A percentile compares a stretch with the other conserved stretches of the same genome.
Conservation (phyloP, 257 asterid genomes). For the Ilex aquifolium region DNA sequence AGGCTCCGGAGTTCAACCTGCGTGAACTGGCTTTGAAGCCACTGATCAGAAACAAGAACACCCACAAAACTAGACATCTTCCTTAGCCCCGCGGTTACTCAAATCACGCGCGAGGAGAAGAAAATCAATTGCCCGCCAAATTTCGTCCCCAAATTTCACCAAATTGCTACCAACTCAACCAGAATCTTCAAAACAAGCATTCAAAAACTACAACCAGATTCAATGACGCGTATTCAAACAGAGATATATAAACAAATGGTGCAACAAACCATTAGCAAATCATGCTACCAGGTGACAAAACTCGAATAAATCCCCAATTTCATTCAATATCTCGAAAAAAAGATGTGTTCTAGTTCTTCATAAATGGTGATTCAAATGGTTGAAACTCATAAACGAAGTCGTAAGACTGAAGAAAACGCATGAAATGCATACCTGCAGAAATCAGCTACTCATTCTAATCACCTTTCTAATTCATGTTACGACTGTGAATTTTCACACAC, state of each 20-base stretch:
- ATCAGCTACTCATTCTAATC: background rate
- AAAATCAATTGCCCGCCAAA: conserved; percentile 19
- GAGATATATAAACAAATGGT: conserved; percentile 1
- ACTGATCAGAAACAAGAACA: conserved; percentile 87
- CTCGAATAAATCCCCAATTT: no score
- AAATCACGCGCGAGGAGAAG: conserved; percentile 29
- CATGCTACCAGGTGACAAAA: no score
- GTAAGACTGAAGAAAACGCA: no score
- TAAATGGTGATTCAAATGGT: no score
- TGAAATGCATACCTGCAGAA: no score
- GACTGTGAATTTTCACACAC: background rate
- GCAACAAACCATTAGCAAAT: no score
- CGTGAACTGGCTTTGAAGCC: conserved; percentile 64
- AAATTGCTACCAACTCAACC: conserved; percentile 14
- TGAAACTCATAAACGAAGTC: no score
- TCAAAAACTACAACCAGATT: conserved; percentile 14
- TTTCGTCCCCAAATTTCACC: conserved; percentile 18
- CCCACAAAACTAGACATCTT: conserved; percentile 79
- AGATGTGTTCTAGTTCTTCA: no score
- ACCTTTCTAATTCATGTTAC: background rate
- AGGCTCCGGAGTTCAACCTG: no score
- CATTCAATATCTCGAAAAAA: no score
- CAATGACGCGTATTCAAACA: conserved; percentile 1
- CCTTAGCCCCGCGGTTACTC: conserved; percentile 38
- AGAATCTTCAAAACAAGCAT: conserved; percentile 17